Evolutionary conservation across 1,139 yeast genomes (phyloP).

Genomic region (Suhomyces guaymorum): DNA sequence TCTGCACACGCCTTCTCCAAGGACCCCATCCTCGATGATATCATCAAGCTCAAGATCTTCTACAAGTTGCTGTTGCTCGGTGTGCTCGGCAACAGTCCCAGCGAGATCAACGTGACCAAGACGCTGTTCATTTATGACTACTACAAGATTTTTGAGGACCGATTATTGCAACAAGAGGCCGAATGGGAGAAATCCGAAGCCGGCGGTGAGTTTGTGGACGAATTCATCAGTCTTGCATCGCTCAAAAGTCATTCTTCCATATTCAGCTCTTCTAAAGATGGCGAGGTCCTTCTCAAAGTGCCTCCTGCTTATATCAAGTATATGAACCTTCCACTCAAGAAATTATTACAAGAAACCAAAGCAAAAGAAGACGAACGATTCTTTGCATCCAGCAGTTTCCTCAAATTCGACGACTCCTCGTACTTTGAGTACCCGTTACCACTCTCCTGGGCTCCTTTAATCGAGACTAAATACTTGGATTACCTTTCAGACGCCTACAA

Average conservation of each 20-base stretch:
- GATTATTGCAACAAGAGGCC: conserved; percentile 21
- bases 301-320: conserved; percentile 27
- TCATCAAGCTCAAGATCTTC: conserved; percentile 37
- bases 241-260: conserved; percentile 12
- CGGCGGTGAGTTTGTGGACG: conserved; percentile 2
- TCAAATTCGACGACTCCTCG: conserved; percentile 25
- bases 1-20: conserved; percentile 27
- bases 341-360: conserved; percentile 27
- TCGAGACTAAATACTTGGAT: conserved; percentile 26
- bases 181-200: conserved; percentile 2
- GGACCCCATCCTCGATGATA: conserved; percentile 33
- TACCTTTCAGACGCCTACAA: conserved; percentile 25
- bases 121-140: conserved; percentile 35
- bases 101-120: conserved; percentile 23
- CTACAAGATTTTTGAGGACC: conserved; percentile 34
- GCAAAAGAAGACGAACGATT: conserved; percentile 24
- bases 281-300: conserved; percentile 24
- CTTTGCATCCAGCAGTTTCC: conserved; percentile 29
- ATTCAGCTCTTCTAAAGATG: conserved; percentile 21
- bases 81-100: conserved; percentile 39
- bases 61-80: conserved; percentile 43
- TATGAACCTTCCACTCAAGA: conserved; percentile 27
- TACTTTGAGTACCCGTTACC: conserved; percentile 40
- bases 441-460: conserved; percentile 42
- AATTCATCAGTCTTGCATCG: conserved; percentile 1